Evolutionary conservation across 176 grass and related monocot species (phyloP), one percentile per base, ranked within the genome.

Genomic region (Carex kokanica): DNA sequence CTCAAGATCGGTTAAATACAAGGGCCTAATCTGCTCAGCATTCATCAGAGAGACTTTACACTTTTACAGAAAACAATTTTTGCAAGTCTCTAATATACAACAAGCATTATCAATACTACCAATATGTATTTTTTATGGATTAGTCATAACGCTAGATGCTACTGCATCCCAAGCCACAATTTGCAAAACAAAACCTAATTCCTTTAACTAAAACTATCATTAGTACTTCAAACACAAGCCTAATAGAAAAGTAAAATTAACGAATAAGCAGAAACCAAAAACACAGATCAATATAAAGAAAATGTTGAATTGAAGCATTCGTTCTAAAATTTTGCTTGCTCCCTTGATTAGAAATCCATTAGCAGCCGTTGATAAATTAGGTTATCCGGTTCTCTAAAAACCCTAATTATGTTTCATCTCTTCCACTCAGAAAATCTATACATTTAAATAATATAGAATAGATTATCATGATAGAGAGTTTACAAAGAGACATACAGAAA

Each of bases 331-430:
- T 64, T 29, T 38, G 61, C 58, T 82, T 82, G 80, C 80, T 82
- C 80, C 80, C 80, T 82, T 66, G 80, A 82, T 82, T 82, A 82
- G 80, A 82, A 82, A 61, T 82, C 61, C 80, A 82, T 67, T 82
- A 82, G 80, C 80, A 47, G 41, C 41, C 59, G 38, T 20, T 20
- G 14, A 65, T 82, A 47, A 82, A 63, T 82, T 66, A 64, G 15
- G 80, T 64, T 82, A 82, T 82, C 60, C 61, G 51, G 62, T 82
- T 81, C 59, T 82, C 36, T 64, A 64, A 82, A 29, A 67, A 32
- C 20, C 21, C 80, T 82, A 82, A 52, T 82, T 82, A 82, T 65
- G 24, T 64, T 12, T 52, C 41, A 31, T 49, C 80, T 64, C 38
- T 51, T 66, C 79, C 38, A 64, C 40, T 82, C 41, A 29, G 62